A percentile compares a stretch with the other conserved stretches of the same genome.
Conservation (phyloP, 306 rosid species). For the Luffa aegyptiaca region DNA sequence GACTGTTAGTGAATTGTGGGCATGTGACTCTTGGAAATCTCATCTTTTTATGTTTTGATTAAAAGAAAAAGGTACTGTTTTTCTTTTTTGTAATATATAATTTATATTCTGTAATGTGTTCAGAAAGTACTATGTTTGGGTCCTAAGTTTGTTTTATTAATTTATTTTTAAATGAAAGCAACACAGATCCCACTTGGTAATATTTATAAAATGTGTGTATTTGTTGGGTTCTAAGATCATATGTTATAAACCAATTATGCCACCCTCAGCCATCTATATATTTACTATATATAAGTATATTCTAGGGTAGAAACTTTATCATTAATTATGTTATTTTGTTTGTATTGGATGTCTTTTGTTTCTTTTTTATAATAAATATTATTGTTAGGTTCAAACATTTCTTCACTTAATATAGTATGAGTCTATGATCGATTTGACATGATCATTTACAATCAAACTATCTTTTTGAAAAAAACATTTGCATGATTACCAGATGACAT, state of each 20-base stretch:
- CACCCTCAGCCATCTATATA: not conserved
- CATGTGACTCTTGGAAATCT: slow-evolving; percentile 9
- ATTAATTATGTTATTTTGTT: not conserved
- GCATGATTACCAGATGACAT: not conserved
- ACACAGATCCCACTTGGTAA: not conserved
- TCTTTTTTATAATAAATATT: not conserved
- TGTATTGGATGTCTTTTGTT: not conserved
- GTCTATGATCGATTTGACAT: too few relatives aligned
- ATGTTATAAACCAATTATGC: not conserved
- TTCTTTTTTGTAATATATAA: not conserved
- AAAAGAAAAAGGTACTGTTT: not conserved
- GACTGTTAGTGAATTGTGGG: not conserved
- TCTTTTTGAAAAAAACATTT: too few relatives aligned
- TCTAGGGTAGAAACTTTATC: not conserved
- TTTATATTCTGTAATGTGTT: not conserved
- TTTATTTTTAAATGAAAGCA: not conserved
- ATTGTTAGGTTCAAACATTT: too few relatives aligned
- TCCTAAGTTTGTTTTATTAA: not conserved
- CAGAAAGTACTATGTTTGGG: not conserved
- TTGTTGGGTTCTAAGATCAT: not conserved
- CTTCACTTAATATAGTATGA: not conserved
- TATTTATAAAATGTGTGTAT: not conserved
- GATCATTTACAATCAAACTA: not conserved
- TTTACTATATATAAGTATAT: not conserved
- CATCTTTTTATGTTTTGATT: not conserved